These are phyloP conservation scores for Tinospora cordifolia DNA, from an alignment of 164 flowering plant species.

Conservation along the genomic window DNA sequence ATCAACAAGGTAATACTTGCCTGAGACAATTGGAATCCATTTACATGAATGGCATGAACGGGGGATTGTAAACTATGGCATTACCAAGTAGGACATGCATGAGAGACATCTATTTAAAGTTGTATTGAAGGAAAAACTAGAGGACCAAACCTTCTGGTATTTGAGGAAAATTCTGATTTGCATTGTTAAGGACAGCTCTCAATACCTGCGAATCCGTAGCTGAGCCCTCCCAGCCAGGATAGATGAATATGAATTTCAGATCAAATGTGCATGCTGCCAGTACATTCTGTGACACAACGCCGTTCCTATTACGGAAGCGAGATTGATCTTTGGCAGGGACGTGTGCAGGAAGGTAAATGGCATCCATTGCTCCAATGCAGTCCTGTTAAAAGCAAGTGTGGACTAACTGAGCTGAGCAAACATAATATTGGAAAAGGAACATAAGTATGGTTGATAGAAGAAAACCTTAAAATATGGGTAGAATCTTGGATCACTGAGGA, in stretches of 20 bases:
- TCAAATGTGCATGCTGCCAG: conserved; percentile 85
- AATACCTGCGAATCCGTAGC: conserved; percentile 62
- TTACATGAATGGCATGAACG: neutral
- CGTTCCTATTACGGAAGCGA: conserved; percentile 61
- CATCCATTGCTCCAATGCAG: conserved; percentile 74
- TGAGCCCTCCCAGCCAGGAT: conserved; percentile 91
- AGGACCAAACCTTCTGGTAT: conserved; percentile 72
- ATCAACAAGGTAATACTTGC: conserved; percentile 74
- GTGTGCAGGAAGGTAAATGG: conserved; percentile 67
- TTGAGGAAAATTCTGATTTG: conserved; percentile 66
- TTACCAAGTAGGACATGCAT: neutral
- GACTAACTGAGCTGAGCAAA: neutral
- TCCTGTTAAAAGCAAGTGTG: conserved; percentile 31
- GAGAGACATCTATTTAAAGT: neutral
- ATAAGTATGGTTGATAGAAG: neutral
- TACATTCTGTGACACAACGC: conserved; percentile 58
- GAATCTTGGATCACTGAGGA: conserved; percentile 38
- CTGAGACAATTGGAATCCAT: conserved; percentile 26
- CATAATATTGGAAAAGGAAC: neutral
- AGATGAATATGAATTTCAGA: conserved; percentile 62
- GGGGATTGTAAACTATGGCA: neutral
- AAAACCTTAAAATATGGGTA: conserved; percentile 64
- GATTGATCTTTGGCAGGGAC: conserved; percentile 71
- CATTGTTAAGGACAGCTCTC: conserved; percentile 59
- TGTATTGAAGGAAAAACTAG: neutral